phyloP scores from a whole-genome alignment of 108 stramenopile genomes.

The Epipyxis sp. region DNA sequence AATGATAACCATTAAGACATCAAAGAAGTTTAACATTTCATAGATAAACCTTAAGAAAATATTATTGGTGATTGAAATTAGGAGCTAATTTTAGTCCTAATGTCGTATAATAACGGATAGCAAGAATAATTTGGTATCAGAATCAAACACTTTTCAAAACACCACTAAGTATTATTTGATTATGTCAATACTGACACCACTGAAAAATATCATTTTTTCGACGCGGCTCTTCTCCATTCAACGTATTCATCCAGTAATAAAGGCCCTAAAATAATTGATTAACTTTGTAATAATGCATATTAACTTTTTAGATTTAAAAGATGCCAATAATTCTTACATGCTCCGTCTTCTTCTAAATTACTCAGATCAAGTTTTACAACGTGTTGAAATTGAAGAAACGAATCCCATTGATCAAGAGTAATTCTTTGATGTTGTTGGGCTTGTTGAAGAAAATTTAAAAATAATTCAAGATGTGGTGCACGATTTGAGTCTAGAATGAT shows the following conservation, averaged over 20 bases:
- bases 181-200: no score
- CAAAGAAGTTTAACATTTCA: no score
- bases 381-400: constrained; percentile 15
- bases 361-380: neutral
- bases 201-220: no score
- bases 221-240: constrained; percentile 35
- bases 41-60: no score
- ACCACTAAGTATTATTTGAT: no score
- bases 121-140: no score
- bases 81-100: no score
- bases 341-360: constrained; percentile 26
- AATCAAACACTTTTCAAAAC: no score
- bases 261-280: constrained; percentile 13
- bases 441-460: neutral
- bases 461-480: constrained; percentile 18
- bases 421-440: neutral
- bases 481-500: constrained; percentile 4
- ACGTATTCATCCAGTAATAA: constrained; percentile 27
- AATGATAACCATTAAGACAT: no score
- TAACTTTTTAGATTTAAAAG: neutral
- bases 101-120: no score
- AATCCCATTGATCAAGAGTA: constrained; percentile 31
- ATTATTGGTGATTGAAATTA: no score
- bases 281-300: neutral
- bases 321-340: constrained; percentile 8